Base-by-base conservation (phyloP, 192 early-diverging fungal species). In the Linnemannia exigua region DNA sequence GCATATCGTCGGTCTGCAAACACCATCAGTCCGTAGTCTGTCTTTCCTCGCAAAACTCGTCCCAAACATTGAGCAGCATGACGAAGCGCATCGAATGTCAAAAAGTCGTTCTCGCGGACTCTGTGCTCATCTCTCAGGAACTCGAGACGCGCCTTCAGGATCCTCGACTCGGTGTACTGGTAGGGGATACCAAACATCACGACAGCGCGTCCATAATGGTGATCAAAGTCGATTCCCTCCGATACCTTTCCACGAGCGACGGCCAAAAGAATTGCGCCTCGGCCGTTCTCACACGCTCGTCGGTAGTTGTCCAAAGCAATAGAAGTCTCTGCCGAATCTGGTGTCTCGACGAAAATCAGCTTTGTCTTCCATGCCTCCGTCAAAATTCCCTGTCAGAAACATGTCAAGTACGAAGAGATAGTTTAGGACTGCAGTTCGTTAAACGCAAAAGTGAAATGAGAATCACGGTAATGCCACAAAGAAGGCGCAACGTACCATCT, bases 181-280 rank as follows among this genome's bases (percentile, higher is more conserved):
- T 99, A 99, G 7, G 99, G 99, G 70, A 99, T 98, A 19, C 99
- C 99, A 93, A 99, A 99, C 93, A 99, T 94, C 76, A 99, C 93
- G 74, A 99, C 99, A 37, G 99, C 98, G 22, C 99, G 94, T 31
- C 99, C 99, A 88, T 99, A 99, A 83, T 99, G 96, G 88, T 99
- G 98, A 88, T 99, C 99, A 82, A 99, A 99, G 93, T 99, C 99
- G 80, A 99, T 99, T 50, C 99, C 99, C 89, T 99, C 99, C 31
- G 97, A 98, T 25, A 99, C 98, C 87, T 99, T 99, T 16, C 99
- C 99, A 46, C 99, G 95, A 22, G 99, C 99, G 36, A 99, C 99
- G 80, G 98, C 98, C 15, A 99, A 87, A 38, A 99, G 88, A 51
- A 99, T 96, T 0, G 99, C 99, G 5, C 99, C 99, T 36, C 99